A percentile compares a stretch with the other conserved stretches of the same genome.
phyloP scores from a whole-genome alignment of 345 rosid genomes.

The Rhodamnia rubescens region DNA sequence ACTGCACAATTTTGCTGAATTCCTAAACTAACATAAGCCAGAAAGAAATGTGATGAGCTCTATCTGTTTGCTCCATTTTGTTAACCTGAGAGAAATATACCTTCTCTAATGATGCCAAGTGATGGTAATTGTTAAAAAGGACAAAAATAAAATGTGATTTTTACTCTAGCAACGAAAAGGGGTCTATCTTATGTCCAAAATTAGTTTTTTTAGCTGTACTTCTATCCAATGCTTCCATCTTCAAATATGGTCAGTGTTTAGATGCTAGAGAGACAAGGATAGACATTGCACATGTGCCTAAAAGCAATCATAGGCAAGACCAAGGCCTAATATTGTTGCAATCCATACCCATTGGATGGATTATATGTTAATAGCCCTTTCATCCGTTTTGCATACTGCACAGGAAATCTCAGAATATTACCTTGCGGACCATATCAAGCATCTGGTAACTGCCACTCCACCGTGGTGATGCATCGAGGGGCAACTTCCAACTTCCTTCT shows the following conservation, averaged over 20 bases:
- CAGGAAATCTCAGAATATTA: conserved; percentile 4
- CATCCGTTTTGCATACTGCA: neutral
- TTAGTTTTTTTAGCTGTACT: neutral
- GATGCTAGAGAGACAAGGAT: neutral
- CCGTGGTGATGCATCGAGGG: conserved; percentile 65
- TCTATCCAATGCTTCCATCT: neutral
- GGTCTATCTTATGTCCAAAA: neutral
- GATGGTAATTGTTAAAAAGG: neutral
- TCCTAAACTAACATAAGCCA: neutral
- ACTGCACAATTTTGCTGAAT: neutral
- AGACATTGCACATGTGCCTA: neutral
- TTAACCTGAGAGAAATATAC: neutral
- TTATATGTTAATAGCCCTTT: neutral
- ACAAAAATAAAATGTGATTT: neutral
- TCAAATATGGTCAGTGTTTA: neutral
- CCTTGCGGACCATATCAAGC: conserved; percentile 79
- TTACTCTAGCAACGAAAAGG: neutral
- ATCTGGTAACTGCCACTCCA: conserved; percentile 94
- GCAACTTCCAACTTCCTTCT: conserved; percentile 89
- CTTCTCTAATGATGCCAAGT: neutral
- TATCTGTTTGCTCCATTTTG: neutral
- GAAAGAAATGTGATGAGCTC: neutral
- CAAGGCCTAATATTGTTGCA: neutral
- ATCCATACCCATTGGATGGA: neutral
- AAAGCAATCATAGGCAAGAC: neutral